Percentiles rank a stretch among this genome's conserved stretches.
These are phyloP conservation scores for Pulveroboletus sp. DNA, from an alignment of 1,284 basidiomycete species.

Conservation along the genomic window DNA sequence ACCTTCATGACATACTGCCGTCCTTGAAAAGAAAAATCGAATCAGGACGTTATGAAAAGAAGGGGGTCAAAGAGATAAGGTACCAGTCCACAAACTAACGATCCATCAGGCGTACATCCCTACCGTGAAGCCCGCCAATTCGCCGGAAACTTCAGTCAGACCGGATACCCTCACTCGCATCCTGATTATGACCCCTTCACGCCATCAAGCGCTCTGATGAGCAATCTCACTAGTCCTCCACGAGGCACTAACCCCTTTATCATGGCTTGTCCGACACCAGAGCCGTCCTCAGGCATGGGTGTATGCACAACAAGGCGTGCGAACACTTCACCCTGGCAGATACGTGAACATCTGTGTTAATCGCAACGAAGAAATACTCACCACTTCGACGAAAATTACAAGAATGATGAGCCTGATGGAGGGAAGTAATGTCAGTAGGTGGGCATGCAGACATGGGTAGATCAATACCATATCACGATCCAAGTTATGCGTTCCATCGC, in stretches of 20 bases:
- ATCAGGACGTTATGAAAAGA: neutral
- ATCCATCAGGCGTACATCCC: neutral
- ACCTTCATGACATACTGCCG: neutral
- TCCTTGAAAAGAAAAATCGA: neutral
- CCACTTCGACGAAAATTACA: constrained; percentile 82
- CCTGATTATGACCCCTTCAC: constrained; percentile 10
- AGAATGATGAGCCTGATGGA: constrained; percentile 77
- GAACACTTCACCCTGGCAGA: constrained; percentile 72
- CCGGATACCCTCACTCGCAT: neutral
- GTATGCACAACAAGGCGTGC: constrained; percentile 75
- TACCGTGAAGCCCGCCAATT: neutral
- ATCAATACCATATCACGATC: constrained; percentile 87
- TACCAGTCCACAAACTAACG: neutral
- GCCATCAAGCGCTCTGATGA: constrained; percentile 25
- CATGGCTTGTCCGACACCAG: constrained; percentile 8
- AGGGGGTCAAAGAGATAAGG: neutral
- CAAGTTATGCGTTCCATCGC: constrained; percentile 94
- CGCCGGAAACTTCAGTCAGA: neutral
- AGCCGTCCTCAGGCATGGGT: neutral
- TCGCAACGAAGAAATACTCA: constrained; percentile 36
- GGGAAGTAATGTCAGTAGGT: constrained; percentile 1
- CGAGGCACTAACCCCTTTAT: constrained; percentile 25
- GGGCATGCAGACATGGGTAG: neutral
- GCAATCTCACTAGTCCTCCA: constrained; percentile 27
- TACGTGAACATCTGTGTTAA: neutral